Base-by-base conservation (phyloP, 352 stramenopile species). In the Pythium chondricola region DNA sequence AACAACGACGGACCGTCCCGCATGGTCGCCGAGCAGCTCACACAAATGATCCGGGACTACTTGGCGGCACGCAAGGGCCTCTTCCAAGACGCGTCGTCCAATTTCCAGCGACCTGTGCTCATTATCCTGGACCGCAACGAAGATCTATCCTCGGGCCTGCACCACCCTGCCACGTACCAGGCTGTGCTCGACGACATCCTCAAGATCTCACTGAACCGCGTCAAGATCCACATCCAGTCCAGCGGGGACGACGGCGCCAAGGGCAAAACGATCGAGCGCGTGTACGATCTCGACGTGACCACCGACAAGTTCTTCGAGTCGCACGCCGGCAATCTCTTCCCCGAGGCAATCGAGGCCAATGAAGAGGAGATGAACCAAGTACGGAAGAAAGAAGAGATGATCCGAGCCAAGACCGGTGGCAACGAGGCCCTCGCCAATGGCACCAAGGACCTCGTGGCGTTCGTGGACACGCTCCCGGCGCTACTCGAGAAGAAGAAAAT, bases 111-210 rank as follows among this genome's bases (percentile, higher is more conserved):
- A 48, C 95, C 96, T 1, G 80, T 99, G 17, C 53, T 99, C 47
- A 93, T 99, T 31, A 93, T 99, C 48, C 83, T 98, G 70, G 95
- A 99, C 66, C 94, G 96, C 13, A 98, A 97, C 60, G 86, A 96
- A 66, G 95, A 99, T 66, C 72, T 99, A 20, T 83, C 96, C 17
- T 96, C 93, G 33, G 90, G 89, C 42, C 71, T 99, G 38, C 84
- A 98, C 62, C 96, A 99, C 61, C 93, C 88, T 6, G 97, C 89
- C 29, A 92, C 83, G n/a, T 94, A 95, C 49, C 81, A 93, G 53
- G 93, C 95, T 21, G 72, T 99, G 13, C 89, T 98, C 20, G 93
- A 98, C 62, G 96, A 99, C 63, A 79, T 99, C 41, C 69, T 99
- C 38, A 87, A 85, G 39, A 96, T 98, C 63, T 81, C 90, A 26